These are phyloP conservation scores for Venturia oleaginea DNA, from an alignment of 2,329 filamentous ascomycete species.

Conservation along the genomic window DNA sequence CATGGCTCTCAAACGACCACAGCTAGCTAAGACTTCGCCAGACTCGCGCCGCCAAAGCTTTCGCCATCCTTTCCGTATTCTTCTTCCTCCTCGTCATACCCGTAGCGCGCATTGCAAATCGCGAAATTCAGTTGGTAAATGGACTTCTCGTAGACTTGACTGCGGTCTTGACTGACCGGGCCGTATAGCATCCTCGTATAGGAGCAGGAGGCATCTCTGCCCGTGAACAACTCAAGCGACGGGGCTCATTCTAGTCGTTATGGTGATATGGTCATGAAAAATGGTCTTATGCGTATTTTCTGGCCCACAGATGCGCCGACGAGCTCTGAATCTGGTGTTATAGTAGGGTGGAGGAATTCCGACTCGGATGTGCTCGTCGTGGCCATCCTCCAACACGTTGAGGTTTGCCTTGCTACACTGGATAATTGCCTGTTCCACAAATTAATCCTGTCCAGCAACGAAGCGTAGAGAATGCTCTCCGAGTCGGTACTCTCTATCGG, in stretches of 20 bases:
- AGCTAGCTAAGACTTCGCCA: constrained; percentile 28
- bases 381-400: constrained; percentile 79
- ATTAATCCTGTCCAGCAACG: constrained; percentile 44
- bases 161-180: neutral
- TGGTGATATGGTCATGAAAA: constrained; percentile 55
- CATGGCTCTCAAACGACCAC: neutral
- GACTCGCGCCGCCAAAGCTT: constrained; percentile 79
- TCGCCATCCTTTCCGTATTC: constrained; percentile 69
- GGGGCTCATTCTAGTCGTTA: constrained; percentile 77
- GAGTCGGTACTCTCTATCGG: constrained; percentile 72
- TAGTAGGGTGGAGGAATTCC: constrained; percentile 95
- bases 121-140: constrained; percentile 65
- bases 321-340: constrained; percentile 67
- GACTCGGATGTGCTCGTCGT: constrained; percentile 84
- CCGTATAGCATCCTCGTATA: constrained; percentile 66
- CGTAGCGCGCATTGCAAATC: constrained; percentile 69
- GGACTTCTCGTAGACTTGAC: neutral
- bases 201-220: constrained; percentile 78
- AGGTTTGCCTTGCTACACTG: constrained; percentile 47
- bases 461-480: constrained; percentile 81
- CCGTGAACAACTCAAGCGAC: constrained; percentile 84
- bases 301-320: constrained; percentile 84
- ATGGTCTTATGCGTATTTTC: constrained; percentile 96
- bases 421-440: neutral
- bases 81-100: constrained; percentile 81